Evolutionary conservation across 139 green algal genomes (phyloP).

Genomic region (Medakamo hakoo): DNA sequence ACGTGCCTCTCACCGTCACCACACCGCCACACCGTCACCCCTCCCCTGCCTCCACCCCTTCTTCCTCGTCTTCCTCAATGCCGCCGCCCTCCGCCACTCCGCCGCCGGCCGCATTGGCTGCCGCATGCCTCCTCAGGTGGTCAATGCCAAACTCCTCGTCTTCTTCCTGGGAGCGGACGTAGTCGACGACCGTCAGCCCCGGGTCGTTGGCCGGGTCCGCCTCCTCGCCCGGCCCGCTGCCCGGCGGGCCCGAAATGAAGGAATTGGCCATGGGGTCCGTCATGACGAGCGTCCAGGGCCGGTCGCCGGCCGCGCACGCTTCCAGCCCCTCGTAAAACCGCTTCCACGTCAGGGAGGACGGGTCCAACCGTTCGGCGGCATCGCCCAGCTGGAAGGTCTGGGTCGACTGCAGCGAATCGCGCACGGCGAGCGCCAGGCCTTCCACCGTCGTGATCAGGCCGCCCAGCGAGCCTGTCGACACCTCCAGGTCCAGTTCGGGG

Average conservation of each 20-base stretch:
- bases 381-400: constrained; percentile 33
- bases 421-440: constrained; percentile 20
- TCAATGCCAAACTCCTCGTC: constrained; percentile 21
- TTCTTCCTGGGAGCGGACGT: constrained; percentile 15
- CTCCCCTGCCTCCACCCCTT: too few species aligned
- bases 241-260: constrained; percentile 16
- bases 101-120: background rate
- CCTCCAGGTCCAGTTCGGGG: constrained; percentile 40
- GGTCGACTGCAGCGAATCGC: constrained; percentile 10
- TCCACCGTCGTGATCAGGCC: constrained; percentile 49
- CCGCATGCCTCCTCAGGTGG: constrained; percentile 13
- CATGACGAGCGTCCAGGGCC: constrained; percentile 33
- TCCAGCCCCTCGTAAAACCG: constrained; percentile 12
- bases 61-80: background rate
- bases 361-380: constrained; percentile 8
- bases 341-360: background rate
- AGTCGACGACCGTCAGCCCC: constrained; percentile 9
- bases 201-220: background rate
- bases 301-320: constrained; percentile 12
- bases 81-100: background rate
- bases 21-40: too few species aligned
- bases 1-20: too few species aligned
- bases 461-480: constrained; percentile 30
- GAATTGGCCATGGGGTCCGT: constrained; percentile 42
- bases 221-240: too few species aligned